Percentiles rank a stretch among this genome's conserved stretches.
Conservation (phyloP, 306 rosid species). For the Quercus gilva region DNA sequence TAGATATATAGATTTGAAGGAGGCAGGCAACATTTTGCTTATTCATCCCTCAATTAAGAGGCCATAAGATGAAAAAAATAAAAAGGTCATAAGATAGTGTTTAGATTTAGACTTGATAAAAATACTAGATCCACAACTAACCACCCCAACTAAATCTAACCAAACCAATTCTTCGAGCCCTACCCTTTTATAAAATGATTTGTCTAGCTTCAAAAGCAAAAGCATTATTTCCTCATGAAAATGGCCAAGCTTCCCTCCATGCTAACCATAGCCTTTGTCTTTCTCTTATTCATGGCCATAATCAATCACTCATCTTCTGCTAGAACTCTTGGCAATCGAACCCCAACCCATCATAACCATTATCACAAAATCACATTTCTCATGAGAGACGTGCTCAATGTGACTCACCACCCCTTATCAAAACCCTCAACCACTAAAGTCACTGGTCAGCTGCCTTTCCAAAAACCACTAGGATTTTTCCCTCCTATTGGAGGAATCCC, state of each 20-base stretch:
- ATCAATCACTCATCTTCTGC: constrained; percentile 34
- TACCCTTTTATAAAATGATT: constrained; percentile 15
- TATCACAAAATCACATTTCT: constrained; percentile 49
- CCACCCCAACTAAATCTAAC: background rate
- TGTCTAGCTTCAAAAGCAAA: background rate
- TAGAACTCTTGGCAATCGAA: constrained; percentile 43
- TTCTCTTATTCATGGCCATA: constrained; percentile 27
- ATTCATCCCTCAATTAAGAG: too few species aligned
- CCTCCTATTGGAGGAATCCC: constrained; percentile 54
- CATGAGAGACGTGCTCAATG: constrained; percentile 55
- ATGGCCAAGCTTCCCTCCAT: constrained; percentile 43
- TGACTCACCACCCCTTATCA: constrained; percentile 8
- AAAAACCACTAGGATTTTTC: constrained; percentile 49
- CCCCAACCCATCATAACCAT: constrained; percentile 35
- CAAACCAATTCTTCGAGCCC: constrained; percentile 1
- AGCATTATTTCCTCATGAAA: constrained; percentile 15
- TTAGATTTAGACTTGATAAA: too few species aligned
- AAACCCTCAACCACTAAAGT: constrained; percentile 33
- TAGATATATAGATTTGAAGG: too few species aligned
- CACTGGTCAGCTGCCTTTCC: constrained; percentile 39
- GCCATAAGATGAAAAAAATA: too few species aligned
- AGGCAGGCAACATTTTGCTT: too few species aligned
- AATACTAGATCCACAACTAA: background rate
- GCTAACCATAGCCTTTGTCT: constrained; percentile 6
- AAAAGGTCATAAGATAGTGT: too few species aligned